Evolutionary conservation across 2,329 filamentous ascomycete genomes (phyloP).

Genomic region (Colletotrichum destructivum): DNA sequence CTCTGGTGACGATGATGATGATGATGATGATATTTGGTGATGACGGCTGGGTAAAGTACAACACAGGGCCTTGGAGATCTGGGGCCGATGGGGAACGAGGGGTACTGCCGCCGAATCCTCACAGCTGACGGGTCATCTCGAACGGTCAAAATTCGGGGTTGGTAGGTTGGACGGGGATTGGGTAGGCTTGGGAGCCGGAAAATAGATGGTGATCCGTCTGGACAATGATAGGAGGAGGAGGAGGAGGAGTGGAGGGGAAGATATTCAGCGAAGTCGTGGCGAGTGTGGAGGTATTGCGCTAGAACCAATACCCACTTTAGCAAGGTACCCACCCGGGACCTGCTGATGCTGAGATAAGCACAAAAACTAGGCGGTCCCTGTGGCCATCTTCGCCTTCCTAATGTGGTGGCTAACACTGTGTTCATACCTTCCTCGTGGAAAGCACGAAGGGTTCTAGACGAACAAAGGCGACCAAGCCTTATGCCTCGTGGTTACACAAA

Average conservation of each 20-base stretch:
- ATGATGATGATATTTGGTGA: too few species aligned
- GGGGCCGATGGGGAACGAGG: slow-evolving; percentile 11
- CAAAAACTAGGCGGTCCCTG: background rate
- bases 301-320: background rate
- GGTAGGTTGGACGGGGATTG: slow-evolving; percentile 9
- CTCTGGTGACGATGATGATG: background rate
- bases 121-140: slow-evolving; percentile 19
- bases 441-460: slow-evolving; percentile 1
- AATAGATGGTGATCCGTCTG: slow-evolving; percentile 31
- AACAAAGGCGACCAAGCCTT: slow-evolving; percentile 6
- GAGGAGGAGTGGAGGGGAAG: slow-evolving; percentile 2
- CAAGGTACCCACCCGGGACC: background rate
- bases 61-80: background rate
- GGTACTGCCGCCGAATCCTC: slow-evolving; percentile 13
- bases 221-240: slow-evolving; percentile 23
- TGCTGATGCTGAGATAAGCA: slow-evolving; percentile 1
- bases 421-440: slow-evolving; percentile 6
- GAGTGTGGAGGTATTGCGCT: slow-evolving; percentile 10
- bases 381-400: background rate
- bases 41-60: too few species aligned
- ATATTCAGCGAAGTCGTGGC: slow-evolving; percentile 11
- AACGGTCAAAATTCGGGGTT: slow-evolving; percentile 38
- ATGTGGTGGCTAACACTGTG: background rate
- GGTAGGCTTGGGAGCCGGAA: slow-evolving; percentile 1
- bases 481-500: background rate